Evolutionary conservation across 2,329 filamentous ascomycete species (phyloP).

Genomic region (Leptographium galeiforme): DNA sequence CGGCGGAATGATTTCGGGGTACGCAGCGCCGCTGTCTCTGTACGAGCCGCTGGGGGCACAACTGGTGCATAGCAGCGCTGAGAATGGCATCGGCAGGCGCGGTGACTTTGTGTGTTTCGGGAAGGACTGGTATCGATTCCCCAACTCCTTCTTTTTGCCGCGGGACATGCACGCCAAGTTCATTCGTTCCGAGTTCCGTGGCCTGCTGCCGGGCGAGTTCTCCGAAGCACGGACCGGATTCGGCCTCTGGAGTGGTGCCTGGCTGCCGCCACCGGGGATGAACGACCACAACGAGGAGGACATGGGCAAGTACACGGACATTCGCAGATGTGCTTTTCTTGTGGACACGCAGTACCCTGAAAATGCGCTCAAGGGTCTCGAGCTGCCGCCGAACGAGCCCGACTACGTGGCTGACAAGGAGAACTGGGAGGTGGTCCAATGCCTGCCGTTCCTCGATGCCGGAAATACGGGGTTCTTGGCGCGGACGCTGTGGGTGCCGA

Average conservation of each 20-base stretch:
- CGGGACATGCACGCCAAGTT: conserved; percentile 77
- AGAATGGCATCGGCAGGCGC: conserved; percentile 30
- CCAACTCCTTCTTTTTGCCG: conserved; percentile 82
- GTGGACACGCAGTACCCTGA: conserved; percentile 74
- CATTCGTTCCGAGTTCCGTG: conserved; percentile 77
- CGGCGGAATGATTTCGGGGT: conserved; percentile 65
- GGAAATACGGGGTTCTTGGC: conserved; percentile 59
- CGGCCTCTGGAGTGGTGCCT: conserved; percentile 71
- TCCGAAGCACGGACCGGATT: conserved; percentile 56
- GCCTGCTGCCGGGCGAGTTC: conserved; percentile 83
- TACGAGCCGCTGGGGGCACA: conserved; percentile 53
- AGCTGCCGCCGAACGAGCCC: conserved; percentile 56
- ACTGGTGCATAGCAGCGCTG: conserved; percentile 9
- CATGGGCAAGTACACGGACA: conserved; percentile 67
- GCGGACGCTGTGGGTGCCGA: conserved; percentile 71
- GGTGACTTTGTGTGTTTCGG: conserved; percentile 74
- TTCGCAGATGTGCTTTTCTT: conserved; percentile 65
- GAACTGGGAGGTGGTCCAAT: conserved; percentile 68
- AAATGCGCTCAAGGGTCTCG: conserved; percentile 18
- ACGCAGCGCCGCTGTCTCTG: conserved; percentile 64
- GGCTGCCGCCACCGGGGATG: conserved; percentile 69
- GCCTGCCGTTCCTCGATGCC: conserved; percentile 69
- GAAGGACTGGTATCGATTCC: conserved; percentile 98
- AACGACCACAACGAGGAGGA: conserved; percentile 89
- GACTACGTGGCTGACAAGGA: conserved; percentile 60